Conservation (phyloP, 169 alveolate species). For the Plasmodium cynomolgi region DNA sequence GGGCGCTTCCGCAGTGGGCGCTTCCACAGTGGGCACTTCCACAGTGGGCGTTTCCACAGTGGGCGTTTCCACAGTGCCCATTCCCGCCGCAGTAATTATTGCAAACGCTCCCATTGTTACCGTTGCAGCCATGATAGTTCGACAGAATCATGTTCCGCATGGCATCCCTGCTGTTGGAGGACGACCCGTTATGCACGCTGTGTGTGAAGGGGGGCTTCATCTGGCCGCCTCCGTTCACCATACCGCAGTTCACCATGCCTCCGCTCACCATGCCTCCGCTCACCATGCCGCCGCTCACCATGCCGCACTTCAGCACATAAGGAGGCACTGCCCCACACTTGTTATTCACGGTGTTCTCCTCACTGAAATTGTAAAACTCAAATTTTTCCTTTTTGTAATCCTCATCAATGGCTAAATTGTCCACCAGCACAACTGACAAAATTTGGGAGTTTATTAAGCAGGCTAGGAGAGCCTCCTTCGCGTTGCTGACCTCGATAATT, state of each 20-base stretch:
- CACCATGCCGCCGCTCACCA: neutral
- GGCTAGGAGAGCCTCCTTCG: conserved; percentile 78
- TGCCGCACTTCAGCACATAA: neutral
- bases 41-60: neutral
- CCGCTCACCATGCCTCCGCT: neutral
- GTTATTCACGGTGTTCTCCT: neutral
- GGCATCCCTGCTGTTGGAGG: conserved; percentile 11
- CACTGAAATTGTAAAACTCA: neutral
- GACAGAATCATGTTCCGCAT: neutral
- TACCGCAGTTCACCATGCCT: neutral
- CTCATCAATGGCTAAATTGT: conserved; percentile 76
- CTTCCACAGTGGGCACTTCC: neutral
- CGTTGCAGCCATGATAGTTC: neutral
- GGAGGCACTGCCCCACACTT: neutral
- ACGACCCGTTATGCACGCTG: neutral
- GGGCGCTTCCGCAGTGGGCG: neutral
- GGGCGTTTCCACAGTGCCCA: neutral
- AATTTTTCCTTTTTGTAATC: neutral
- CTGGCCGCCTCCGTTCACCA: neutral
- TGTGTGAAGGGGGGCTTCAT: neutral
- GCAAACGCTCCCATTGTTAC: neutral
- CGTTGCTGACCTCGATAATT: conserved; percentile 79
- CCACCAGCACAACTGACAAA: conserved; percentile 79
- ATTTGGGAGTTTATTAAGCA: conserved; percentile 79
- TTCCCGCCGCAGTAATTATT: neutral